These are phyloP conservation scores for Scalesia atractyloides DNA, from an alignment of 129 eudicot genomes.

Conservation along the genomic window DNA sequence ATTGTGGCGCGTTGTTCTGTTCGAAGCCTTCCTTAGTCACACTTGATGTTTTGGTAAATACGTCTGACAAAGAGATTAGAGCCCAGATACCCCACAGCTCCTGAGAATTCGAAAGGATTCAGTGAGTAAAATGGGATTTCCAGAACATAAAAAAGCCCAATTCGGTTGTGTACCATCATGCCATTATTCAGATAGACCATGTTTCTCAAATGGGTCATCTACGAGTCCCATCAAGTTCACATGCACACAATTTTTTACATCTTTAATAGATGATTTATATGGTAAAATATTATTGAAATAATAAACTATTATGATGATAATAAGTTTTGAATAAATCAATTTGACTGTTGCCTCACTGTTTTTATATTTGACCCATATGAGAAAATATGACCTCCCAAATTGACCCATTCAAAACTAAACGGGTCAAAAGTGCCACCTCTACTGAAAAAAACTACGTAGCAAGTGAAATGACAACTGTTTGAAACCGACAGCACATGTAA, in stretches of 20 bases:
- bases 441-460: neutral
- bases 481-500: neutral
- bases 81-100: constrained; percentile 90
- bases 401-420: constrained; percentile 1
- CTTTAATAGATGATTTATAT: neutral
- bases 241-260: neutral
- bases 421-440: neutral
- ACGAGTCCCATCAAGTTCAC: neutral
- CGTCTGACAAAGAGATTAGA: constrained; percentile 85
- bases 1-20: constrained; percentile 10
- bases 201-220: neutral
- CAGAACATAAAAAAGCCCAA: neutral
- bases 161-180: neutral
- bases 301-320: neutral
- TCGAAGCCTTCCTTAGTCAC: constrained; percentile 45
- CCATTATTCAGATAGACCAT: no score
- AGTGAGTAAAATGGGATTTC: neutral
- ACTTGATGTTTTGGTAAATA: constrained; percentile 88
- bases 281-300: no score
- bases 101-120: constrained; percentile 34
- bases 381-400: neutral
- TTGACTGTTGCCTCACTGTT: neutral
- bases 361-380: neutral
- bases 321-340: neutral
- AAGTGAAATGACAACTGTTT: neutral